These are phyloP conservation scores for Aspergillus sp. DNA, from an alignment of 2,329 filamentous ascomycete genomes.

Conservation along the genomic window DNA sequence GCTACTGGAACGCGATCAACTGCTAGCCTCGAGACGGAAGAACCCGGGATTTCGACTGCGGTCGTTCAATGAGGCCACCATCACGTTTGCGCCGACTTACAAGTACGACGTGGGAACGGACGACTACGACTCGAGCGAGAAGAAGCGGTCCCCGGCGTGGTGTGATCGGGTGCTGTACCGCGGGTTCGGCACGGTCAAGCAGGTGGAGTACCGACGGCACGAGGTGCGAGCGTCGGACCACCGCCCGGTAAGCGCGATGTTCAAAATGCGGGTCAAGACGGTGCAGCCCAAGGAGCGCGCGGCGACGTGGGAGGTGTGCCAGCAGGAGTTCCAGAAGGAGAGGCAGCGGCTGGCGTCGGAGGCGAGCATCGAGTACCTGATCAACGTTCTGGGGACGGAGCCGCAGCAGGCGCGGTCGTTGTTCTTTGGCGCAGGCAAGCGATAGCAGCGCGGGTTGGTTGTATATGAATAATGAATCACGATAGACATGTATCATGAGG, in stretches of 20 bases:
- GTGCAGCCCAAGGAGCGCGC: slow-evolving; percentile 60
- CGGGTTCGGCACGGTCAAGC: slow-evolving; percentile 70
- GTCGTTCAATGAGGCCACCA: slow-evolving; percentile 81
- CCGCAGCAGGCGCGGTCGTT: slow-evolving; percentile 44
- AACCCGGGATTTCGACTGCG: slow-evolving; percentile 84
- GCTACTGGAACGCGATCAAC: slow-evolving; percentile 84
- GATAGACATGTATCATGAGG: slow-evolving; percentile 30
- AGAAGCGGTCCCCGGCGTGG: slow-evolving; percentile 89
- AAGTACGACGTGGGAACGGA: slow-evolving; percentile 97
- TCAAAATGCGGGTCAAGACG: slow-evolving; percentile 75
- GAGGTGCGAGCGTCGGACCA: slow-evolving; percentile 90
- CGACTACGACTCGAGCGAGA: slow-evolving; percentile 88
- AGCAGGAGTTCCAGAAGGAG: slow-evolving; percentile 64
- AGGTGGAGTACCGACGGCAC: slow-evolving; percentile 78
- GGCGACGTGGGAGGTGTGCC: slow-evolving; percentile 60
- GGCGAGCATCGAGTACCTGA: slow-evolving; percentile 61
- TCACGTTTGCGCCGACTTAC: slow-evolving; percentile 91
- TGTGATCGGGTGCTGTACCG: slow-evolving; percentile 89
- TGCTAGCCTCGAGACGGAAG: slow-evolving; percentile 77
- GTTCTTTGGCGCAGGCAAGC: slow-evolving; percentile 20
- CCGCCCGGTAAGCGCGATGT: slow-evolving; percentile 76
- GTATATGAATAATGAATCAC: slow-evolving; percentile 31
- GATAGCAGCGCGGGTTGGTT: slow-evolving; percentile 10
- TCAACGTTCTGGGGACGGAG: slow-evolving; percentile 51
- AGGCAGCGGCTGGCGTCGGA: slow-evolving; percentile 58